Evolutionary conservation across 257 asterid genomes (phyloP).

Genomic region (Phtheirospermum japonicum): DNA sequence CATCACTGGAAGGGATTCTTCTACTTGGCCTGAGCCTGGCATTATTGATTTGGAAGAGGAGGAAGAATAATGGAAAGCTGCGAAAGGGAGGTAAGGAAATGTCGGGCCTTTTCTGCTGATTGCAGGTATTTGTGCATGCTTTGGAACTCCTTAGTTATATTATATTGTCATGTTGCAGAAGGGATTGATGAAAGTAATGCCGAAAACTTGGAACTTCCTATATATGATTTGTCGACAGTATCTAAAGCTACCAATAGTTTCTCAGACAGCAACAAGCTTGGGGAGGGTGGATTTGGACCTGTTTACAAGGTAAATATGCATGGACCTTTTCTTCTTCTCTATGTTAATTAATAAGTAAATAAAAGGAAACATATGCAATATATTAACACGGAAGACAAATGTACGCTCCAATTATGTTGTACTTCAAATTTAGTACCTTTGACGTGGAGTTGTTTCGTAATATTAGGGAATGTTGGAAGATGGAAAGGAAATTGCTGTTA

Average conservation of each 20-base stretch:
- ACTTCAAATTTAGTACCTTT: neutral
- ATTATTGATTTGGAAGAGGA: conserved; percentile 5
- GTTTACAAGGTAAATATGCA: conserved; percentile 17
- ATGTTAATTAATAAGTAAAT: too few species aligned
- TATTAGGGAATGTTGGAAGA: conserved; percentile 23
- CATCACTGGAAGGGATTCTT: neutral
- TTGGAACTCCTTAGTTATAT: neutral
- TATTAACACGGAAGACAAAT: too few species aligned
- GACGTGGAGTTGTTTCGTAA: too few species aligned
- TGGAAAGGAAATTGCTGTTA: conserved; percentile 37
- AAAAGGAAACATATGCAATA: too few species aligned
- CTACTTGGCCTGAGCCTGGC: neutral
- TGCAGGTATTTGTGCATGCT: neutral
- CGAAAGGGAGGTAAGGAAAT: neutral
- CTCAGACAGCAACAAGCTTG: conserved; percentile 19
- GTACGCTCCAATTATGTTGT: too few species aligned
- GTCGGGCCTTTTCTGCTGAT: neutral
- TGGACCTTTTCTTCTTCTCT: too few species aligned
- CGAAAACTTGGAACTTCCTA: conserved; percentile 17
- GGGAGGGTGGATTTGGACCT: conserved; percentile 26
- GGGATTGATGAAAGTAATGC: conserved; percentile 1
- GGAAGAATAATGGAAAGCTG: neutral
- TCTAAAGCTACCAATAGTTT: conserved; percentile 13
- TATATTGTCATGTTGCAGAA: neutral
- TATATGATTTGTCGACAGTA: conserved; percentile 1